Conservation (phyloP, 768 basidiomycete genomes). For the Tylopilus subfusipes region DNA sequence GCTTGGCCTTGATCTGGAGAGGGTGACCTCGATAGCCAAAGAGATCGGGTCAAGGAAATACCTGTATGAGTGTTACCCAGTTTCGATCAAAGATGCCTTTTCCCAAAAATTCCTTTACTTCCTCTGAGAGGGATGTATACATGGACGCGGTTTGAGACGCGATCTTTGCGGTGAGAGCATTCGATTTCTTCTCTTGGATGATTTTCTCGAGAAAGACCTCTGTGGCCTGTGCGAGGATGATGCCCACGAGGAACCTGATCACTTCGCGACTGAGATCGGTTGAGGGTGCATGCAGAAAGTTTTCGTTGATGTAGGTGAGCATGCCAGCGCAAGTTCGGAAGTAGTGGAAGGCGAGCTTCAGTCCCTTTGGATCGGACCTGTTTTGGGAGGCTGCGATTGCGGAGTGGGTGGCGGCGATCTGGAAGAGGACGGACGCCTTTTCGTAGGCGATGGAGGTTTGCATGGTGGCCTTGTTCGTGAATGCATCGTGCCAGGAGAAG, state of each 20-base stretch:
- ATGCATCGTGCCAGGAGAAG: constrained; percentile 97
- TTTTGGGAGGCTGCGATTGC: constrained; percentile 84
- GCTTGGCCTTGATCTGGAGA: constrained; percentile 82
- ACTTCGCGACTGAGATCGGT: constrained; percentile 94
- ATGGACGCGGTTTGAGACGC: constrained; percentile 77
- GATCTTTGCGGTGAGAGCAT: constrained; percentile 75
- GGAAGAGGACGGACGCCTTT: constrained; percentile 96
- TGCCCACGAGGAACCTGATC: constrained; percentile 84
- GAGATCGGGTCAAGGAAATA: constrained; percentile 26
- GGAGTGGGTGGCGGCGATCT: constrained; percentile 92
- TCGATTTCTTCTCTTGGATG: constrained; percentile 86
- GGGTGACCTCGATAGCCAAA: constrained; percentile 1
- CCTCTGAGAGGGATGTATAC: constrained; percentile 82
- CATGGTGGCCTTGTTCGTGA: constrained; percentile 88
- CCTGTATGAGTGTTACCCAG: constrained; percentile 87
- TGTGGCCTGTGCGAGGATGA: constrained; percentile 90
- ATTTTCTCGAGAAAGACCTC: constrained; percentile 97
- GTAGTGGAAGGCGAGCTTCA: constrained; percentile 92
- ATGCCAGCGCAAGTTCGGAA: constrained; percentile 89
- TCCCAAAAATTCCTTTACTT: constrained; percentile 94
- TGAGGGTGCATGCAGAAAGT: constrained; percentile 96
- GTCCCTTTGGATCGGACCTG: constrained; percentile 83
- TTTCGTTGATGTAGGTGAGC: constrained; percentile 98
- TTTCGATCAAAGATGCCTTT: constrained; percentile 94
- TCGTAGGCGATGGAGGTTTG: constrained; percentile 98